Evolutionary conservation across 202 grass and related monocot species (phyloP), one percentile per base, ranked within the genome.

Genomic region (Schoenoplectus tabernaemontani): DNA sequence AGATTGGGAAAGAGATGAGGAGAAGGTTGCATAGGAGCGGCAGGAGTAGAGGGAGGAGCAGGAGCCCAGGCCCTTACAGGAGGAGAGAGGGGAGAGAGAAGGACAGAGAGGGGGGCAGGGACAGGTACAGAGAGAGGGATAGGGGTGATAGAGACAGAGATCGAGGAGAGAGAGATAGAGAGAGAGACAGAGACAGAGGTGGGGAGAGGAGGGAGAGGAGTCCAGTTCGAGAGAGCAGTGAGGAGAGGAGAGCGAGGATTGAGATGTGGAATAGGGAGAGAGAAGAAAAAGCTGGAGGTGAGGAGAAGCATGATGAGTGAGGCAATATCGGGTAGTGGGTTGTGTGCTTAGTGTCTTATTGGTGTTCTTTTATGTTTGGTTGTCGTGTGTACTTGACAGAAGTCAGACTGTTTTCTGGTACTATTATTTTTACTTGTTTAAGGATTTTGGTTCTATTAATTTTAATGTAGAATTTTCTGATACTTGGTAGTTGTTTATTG

Each of bases 1-100:
- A 94, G 71, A 98, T 94, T 82, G 87, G 95, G n/a, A 94, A 83
- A 48, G 95, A 94, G 23, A 87, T 94, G 15, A 90, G 95, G 75
- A 93, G 89, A 78, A 87, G 93, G 70, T 76, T 94, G 7, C 92
- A 90, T 87, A 87, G 91, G 17, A 34, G 32, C 3, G 76, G 26
- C 10, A 80, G 76, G 59, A 89, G 83, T 38, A 78, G 84, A 15
- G 86, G 89, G 37, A 89, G 89, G 81, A 93, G 88, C 87, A 84
- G 91, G 41, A 92, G 89, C 70, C 82, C 86, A 3, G 88, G 91
- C 24, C 88, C 88, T 13, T 84, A 48, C 23, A 59, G 86, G 37
- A 90, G 88, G 78, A 88, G 87, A 76, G 87, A 79, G 41, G 44
- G 72, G 63, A 5, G 76, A 78, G 33, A 85, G 65, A 69, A 38